Evolutionary conservation across 345 rosid genomes (phyloP).

Genomic region (Barbarea vulgaris): DNA sequence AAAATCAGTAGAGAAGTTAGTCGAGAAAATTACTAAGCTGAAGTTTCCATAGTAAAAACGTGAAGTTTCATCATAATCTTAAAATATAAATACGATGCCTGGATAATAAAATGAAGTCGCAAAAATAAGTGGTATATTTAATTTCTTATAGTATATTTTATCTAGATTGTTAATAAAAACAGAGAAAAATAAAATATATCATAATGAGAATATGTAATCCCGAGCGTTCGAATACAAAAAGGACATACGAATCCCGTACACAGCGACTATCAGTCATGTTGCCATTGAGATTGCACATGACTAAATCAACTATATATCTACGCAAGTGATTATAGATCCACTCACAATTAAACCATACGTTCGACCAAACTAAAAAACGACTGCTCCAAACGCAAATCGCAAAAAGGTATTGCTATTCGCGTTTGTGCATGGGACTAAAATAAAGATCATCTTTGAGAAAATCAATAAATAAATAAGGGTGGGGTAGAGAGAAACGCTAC

Average conservation of each 20-base stretch:
- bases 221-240: neutral
- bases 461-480: neutral
- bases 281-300: neutral
- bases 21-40: neutral
- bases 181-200: neutral
- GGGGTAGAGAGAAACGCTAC: neutral
- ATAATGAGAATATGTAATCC: neutral
- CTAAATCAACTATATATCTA: slow-evolving; percentile 11
- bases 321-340: slow-evolving; percentile 21
- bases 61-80: neutral
- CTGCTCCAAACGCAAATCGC: neutral
- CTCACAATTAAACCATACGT: slow-evolving; percentile 6
- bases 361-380: slow-evolving; percentile 6
- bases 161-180: neutral
- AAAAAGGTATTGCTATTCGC: slow-evolving; percentile 12
- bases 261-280: neutral
- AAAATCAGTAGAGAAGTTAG: neutral
- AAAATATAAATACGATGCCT: neutral
- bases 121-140: neutral
- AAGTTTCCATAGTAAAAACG: neutral
- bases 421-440: neutral
- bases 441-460: neutral
- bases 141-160: neutral
- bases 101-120: neutral
- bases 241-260: slow-evolving; percentile 10